A percentile compares a stretch with the other conserved stretches of the same genome.
phyloP scores from a whole-genome alignment of 2,329 filamentous ascomycete genomes.

The Metarhizium anisopliae region DNA sequence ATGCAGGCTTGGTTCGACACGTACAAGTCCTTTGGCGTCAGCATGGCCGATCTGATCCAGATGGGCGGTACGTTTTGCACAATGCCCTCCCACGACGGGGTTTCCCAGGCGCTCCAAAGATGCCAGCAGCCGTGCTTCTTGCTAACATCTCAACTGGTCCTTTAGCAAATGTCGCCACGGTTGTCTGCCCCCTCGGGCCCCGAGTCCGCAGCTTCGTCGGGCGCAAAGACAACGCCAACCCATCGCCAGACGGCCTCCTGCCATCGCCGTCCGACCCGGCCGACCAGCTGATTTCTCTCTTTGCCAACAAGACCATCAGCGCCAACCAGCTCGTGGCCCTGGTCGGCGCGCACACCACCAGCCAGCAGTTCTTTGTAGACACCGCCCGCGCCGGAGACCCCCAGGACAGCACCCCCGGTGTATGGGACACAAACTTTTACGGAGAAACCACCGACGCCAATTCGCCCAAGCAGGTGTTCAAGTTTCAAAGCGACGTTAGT shows the following conservation, averaged over 20 bases:
- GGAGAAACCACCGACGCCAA: conserved; percentile 21
- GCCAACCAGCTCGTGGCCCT: conserved; percentile 39
- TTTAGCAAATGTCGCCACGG: conserved; percentile 28
- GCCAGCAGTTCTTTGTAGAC: conserved; percentile 36
- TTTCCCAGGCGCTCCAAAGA: background rate
- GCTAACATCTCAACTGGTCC: background rate
- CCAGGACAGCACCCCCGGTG: conserved; percentile 40
- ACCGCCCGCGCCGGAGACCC: conserved; percentile 28
- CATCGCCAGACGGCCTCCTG: conserved; percentile 30
- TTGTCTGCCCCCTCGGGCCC: conserved; percentile 33
- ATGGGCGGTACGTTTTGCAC: conserved; percentile 28
- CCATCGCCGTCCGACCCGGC: conserved; percentile 31
- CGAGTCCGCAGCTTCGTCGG: conserved; percentile 40
- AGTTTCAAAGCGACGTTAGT: conserved; percentile 30
- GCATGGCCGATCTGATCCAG: conserved; percentile 44
- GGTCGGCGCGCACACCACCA: conserved; percentile 41
- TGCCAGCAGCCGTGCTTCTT: too few species aligned
- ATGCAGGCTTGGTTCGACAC: conserved; percentile 28
- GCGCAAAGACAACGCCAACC: conserved; percentile 31
- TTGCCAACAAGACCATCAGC: conserved; percentile 41
- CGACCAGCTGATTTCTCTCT: conserved; percentile 34
- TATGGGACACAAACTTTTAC: conserved; percentile 44
- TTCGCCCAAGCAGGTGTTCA: conserved; percentile 24
- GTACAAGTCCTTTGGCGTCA: conserved; percentile 29
- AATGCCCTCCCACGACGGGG: too few species aligned